These are phyloP conservation scores for Aphanomyces invadans DNA, from an alignment of 352 stramenopile genomes.

Conservation along the genomic window DNA sequence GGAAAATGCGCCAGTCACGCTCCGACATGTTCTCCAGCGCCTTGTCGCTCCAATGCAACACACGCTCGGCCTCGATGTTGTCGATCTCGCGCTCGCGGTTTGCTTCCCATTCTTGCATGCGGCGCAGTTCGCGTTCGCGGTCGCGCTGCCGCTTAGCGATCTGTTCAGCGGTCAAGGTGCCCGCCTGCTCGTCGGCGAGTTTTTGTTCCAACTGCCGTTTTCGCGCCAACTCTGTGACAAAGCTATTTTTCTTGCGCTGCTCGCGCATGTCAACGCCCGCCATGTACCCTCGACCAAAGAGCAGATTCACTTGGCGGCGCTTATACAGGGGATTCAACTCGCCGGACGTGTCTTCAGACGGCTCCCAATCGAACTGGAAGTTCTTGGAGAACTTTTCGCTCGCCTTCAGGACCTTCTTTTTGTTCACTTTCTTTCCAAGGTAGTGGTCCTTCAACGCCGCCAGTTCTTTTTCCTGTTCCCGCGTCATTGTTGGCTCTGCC, in stretches of 20 bases:
- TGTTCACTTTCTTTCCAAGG: slow-evolving; percentile 73
- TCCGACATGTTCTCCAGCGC: slow-evolving; percentile 89
- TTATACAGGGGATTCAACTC: slow-evolving; percentile 91
- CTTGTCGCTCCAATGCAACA: slow-evolving; percentile 92
- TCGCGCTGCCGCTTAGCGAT: slow-evolving; percentile 55
- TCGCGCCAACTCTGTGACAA: slow-evolving; percentile 76
- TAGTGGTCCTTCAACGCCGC: slow-evolving; percentile 85
- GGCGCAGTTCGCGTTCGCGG: slow-evolving; percentile 53
- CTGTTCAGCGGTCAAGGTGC: slow-evolving; percentile 51
- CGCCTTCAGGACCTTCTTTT: slow-evolving; percentile 88
- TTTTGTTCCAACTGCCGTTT: slow-evolving; percentile 82
- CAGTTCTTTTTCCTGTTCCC: slow-evolving; percentile 64
- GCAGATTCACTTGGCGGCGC: slow-evolving; percentile 81
- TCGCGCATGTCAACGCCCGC: slow-evolving; percentile 90
- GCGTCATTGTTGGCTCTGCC: slow-evolving; percentile 27
- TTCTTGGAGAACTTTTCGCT: slow-evolving; percentile 91
- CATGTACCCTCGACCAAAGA: slow-evolving; percentile 89
- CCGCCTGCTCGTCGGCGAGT: slow-evolving; percentile 50
- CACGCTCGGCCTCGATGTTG: slow-evolving; percentile 62
- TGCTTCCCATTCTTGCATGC: slow-evolving; percentile 63
- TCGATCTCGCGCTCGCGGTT: slow-evolving; percentile 57
- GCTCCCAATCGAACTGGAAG: slow-evolving; percentile 93
- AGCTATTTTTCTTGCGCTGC: slow-evolving; percentile 88
- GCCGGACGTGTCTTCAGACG: slow-evolving; percentile 83
- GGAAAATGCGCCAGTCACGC: slow-evolving; percentile 99